Evolutionary conservation across 1,284 basidiomycete genomes (phyloP).

Genomic region (Agroathelia rolfsii): DNA sequence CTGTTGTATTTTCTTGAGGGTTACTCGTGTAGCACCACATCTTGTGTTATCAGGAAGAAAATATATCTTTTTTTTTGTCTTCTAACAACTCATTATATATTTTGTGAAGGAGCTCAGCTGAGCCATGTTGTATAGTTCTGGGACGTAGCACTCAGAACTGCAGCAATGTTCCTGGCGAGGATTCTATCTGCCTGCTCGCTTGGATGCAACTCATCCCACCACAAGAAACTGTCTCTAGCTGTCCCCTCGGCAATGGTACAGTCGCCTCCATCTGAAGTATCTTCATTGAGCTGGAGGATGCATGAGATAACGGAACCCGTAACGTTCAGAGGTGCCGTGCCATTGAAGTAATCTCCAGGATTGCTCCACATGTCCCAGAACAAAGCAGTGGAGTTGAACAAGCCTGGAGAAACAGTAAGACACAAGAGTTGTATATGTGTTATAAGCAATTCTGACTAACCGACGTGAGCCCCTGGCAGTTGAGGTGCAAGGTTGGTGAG

Average conservation of each 20-base stretch:
- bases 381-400: constrained; percentile 16
- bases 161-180: constrained; percentile 20
- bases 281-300: constrained; percentile 13
- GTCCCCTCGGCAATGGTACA: constrained; percentile 13
- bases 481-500: constrained; percentile 20
- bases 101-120: no score
- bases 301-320: constrained; percentile 14
- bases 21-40: no score
- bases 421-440: constrained; percentile 1
- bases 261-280: constrained; percentile 7
- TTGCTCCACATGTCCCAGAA: no score
- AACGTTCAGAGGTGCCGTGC: constrained; percentile 14
- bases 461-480: constrained; percentile 27
- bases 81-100: no score
- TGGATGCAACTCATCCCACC: constrained; percentile 22
- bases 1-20: no score
- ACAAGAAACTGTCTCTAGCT: constrained; percentile 15
- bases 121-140: constrained; percentile 21
- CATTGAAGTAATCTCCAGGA: constrained; percentile 16
- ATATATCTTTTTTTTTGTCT: no score
- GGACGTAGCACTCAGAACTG: constrained; percentile 15
- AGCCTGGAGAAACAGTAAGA: neutral
- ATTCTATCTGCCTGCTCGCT: constrained; percentile 24
- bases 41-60: no score
- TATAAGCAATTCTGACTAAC: constrained; percentile 15